Evolutionary conservation across 805 yeast genomes (phyloP).

Genomic region (Yarrowia bubula): DNA sequence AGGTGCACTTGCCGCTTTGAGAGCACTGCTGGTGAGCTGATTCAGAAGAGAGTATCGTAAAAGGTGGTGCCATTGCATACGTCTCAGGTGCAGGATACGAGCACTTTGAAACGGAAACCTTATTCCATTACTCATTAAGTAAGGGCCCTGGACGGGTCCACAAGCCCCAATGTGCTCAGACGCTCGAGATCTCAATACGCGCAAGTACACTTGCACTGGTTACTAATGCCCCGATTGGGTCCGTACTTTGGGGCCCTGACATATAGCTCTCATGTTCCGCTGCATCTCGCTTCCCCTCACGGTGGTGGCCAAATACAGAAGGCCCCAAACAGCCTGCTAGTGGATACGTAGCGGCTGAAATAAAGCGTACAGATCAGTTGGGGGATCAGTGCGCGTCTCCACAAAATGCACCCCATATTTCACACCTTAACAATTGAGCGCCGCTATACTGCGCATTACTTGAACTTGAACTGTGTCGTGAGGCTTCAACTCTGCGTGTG

Average conservation of each 20-base stretch:
- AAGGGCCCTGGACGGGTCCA: too few species aligned
- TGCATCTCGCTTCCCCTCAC: slow-evolving; percentile 13
- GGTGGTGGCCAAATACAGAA: background rate
- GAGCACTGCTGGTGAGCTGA: background rate
- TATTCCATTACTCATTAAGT: background rate
- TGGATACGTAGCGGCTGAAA: too few species aligned
- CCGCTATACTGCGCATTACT: background rate
- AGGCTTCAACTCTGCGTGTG: background rate
- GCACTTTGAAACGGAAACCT: background rate
- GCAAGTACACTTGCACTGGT: background rate
- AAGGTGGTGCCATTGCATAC: slow-evolving; percentile 16
- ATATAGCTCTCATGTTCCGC: background rate
- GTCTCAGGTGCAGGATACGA: slow-evolving; percentile 2
- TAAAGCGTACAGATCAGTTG: too few species aligned
- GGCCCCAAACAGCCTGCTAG: background rate
- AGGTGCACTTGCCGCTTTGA: background rate
- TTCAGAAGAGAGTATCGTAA: background rate
- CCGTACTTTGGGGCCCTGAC: background rate
- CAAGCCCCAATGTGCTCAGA: too few species aligned
- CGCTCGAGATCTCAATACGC: too few species aligned
- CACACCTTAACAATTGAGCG: too few species aligned
- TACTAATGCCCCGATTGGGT: background rate
- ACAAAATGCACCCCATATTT: too few species aligned
- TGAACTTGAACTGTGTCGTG: background rate
- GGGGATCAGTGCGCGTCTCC: too few species aligned